Evolutionary conservation across 306 rosid genomes (phyloP), one percentile per base, ranked within the genome.

Genomic region (Prunus kanzakura): DNA sequence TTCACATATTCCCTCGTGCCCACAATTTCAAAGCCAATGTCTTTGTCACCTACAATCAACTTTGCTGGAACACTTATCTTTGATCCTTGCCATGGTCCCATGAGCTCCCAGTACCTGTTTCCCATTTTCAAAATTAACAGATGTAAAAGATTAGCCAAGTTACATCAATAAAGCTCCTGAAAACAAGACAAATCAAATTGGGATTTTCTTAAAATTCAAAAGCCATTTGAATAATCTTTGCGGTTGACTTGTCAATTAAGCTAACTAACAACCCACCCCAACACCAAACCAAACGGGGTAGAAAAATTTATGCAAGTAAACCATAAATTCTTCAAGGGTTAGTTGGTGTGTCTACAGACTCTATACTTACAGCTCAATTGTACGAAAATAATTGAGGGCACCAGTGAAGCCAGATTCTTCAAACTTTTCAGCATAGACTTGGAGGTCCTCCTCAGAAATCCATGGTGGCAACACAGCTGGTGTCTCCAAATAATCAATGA

Each of bases 341-440:
- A 22, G 64, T 58, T 56, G 62, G 64, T 58, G 6, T 23, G 16
- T 58, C 32, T 15, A 51, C 13, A 51, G 19, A 11, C 56, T 16
- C 14, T 4, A 22, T 18, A 85, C 89, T 85, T 51, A 93, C 96
- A 77, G 32, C 77, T 90, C 90, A 82, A 82, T 73, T 32, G 93
- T 87, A 6, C 93, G 90, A 74, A 80, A 93, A 69, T 89, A 87
- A 76, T 92, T 93, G 77, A 93, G 83, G 25, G 96, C 85, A 30
- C 94, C 92, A 27, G 91, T 86, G 84, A 93, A 93, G 74, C 97
- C 92, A 60, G 93, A 87, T 69, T 90, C 96, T 71, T 83, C 90
- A 38, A 87, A 90, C 62, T 86, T 86, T 63, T 90, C 92, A 12
- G 97, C 91, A 74, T 77, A 87, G 66, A 89, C 88, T 58, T 23